A percentile compares a stretch with the other conserved stretches of the same genome.
These are phyloP conservation scores for Didymella lethalis DNA, from an alignment of 2,329 filamentous ascomycete species.

Conservation along the genomic window DNA sequence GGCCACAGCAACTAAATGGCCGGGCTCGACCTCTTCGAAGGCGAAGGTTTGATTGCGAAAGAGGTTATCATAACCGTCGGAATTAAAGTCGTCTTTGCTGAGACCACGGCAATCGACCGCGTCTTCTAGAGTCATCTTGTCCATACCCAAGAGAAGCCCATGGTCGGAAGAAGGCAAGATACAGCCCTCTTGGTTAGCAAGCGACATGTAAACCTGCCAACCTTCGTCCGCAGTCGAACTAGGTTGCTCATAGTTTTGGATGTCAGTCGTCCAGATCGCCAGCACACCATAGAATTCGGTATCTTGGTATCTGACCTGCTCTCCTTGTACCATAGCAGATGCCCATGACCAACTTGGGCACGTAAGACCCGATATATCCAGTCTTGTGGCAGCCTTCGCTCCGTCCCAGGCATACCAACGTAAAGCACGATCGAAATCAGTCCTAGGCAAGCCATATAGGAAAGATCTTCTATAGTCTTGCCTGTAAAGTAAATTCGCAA, in stretches of 20 bases:
- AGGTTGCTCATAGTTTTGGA: neutral
- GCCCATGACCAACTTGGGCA: slow-evolving; percentile 5
- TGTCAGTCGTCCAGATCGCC: neutral
- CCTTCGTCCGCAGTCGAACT: neutral
- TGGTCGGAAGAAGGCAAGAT: neutral
- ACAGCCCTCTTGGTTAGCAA: slow-evolving; percentile 1
- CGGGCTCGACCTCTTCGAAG: neutral
- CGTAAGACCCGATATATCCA: neutral
- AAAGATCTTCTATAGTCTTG: neutral
- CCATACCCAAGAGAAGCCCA: neutral
- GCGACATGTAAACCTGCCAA: neutral
- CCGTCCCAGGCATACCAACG: slow-evolving; percentile 1
- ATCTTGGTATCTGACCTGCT: neutral
- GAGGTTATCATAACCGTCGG: neutral
- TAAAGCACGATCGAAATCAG: slow-evolving; percentile 1
- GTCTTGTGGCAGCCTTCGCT: neutral
- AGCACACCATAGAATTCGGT: neutral
- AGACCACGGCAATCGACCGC: neutral
- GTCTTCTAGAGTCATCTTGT: neutral
- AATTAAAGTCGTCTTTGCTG: neutral
- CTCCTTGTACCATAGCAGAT: neutral
- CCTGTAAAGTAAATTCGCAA: neutral
- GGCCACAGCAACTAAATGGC: neutral
- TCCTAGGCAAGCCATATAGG: neutral
- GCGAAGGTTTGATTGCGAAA: neutral